Evolutionary conservation across 768 basidiomycete genomes (phyloP).

Genomic region (Amanita brunnescens): DNA sequence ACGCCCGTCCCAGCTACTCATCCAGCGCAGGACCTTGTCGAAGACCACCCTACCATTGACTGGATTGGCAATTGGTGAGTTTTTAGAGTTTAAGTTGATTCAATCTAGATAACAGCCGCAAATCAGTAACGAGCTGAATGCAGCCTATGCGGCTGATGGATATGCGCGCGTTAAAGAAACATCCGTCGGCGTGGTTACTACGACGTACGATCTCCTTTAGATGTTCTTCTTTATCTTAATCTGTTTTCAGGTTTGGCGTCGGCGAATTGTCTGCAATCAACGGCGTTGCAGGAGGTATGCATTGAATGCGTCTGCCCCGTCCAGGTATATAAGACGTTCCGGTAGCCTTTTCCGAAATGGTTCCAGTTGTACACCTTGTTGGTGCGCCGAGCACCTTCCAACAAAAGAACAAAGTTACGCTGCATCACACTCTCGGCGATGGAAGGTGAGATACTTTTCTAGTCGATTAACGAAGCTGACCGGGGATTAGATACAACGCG

Average conservation of each 20-base stretch:
- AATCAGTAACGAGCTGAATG: slow-evolving; percentile 75
- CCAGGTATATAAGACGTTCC: background rate
- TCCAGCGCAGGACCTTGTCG: slow-evolving; percentile 59
- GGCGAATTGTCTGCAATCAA: slow-evolving; percentile 86
- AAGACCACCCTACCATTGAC: slow-evolving; percentile 65
- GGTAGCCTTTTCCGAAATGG: slow-evolving; percentile 75
- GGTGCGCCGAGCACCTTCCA: slow-evolving; percentile 72
- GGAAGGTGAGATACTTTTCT: slow-evolving; percentile 37
- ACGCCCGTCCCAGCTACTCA: background rate
- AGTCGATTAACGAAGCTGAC: background rate
- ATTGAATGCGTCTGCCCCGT: background rate
- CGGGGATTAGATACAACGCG: slow-evolving; percentile 56
- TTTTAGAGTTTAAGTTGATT: background rate
- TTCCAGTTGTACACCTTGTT: slow-evolving; percentile 84
- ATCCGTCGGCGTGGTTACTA: slow-evolving; percentile 63
- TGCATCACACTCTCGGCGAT: slow-evolving; percentile 87
- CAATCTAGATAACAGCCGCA: background rate
- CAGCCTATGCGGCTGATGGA: slow-evolving; percentile 87
- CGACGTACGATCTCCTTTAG: slow-evolving; percentile 45
- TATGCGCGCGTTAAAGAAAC: slow-evolving; percentile 82
- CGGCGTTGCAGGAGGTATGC: slow-evolving; percentile 64
- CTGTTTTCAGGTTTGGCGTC: slow-evolving; percentile 66
- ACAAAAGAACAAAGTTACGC: slow-evolving; percentile 60
- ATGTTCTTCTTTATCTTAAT: background rate
- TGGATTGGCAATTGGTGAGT: slow-evolving; percentile 84